Base-by-base conservation (phyloP, 2,329 filamentous ascomycete species). In the Ilyonectria robusta region DNA sequence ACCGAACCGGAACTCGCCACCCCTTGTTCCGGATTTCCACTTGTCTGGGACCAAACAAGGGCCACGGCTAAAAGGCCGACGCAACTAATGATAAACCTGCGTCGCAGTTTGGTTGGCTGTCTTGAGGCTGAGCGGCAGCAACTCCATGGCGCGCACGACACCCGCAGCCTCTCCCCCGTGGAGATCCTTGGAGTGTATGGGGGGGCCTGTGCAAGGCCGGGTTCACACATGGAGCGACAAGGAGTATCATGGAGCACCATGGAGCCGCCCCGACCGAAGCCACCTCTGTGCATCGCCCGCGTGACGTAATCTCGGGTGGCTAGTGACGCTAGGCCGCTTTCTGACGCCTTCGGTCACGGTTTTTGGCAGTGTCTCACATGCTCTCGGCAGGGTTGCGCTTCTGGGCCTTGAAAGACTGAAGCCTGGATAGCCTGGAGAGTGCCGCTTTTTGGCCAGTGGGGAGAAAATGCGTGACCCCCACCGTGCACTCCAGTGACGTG, bases 321-420 rank as follows among this genome's bases (percentile, higher is more conserved):
- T 68, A 65, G 69, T 64, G 59, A 19, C 59, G 66, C 69, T 71
- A 71, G 65, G 6, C 60, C 68, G 2, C 35, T 66, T 67, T 37
- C 42, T 50, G 51, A 17, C 23, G 19, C 53, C 46, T 37, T 75
- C 71, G 73, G 73, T 75, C 67, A 67, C 71, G 62, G 59, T 68
- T 73, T 74, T 69, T 21, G 71, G 73, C 48, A 75, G 63, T 73
- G 17, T 66, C 68, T 75, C 73, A 67, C 73, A 72, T 75, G 73
- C 62, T 59, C 65, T 44, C 29, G n/a, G 54, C 59, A 61, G 58
- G 53, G 59, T 35, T 35, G 35, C 19, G 13, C 61, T 31, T 46
- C 51, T 58, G 33, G 40, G 35, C 37, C 54, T 13, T 47, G 11
- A 15, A 15, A 13, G 37, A 15, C 9, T 46, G 40, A 17, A 6